These are phyloP conservation scores for Metschnikowia reukaufii DNA, from an alignment of 805 yeast genomes.

Conservation along the genomic window DNA sequence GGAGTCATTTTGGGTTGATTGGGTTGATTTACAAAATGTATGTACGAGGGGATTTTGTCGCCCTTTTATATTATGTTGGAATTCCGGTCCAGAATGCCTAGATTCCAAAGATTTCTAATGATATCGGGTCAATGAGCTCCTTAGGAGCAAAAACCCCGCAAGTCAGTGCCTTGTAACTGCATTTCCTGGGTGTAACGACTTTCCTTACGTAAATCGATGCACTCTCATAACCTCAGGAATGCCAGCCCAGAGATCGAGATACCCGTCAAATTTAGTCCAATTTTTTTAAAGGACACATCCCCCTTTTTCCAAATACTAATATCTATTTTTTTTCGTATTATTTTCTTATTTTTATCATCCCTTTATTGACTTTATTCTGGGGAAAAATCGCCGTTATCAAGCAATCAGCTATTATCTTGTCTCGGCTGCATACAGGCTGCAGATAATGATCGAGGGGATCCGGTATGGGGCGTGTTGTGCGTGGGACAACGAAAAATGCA, in stretches of 20 bases:
- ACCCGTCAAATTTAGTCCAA: too few relatives aligned
- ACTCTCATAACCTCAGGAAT: not conserved
- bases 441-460: not conserved
- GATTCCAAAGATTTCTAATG: not conserved
- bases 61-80: not conserved
- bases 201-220: not conserved
- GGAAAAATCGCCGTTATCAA: too few relatives aligned
- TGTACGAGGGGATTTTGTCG: not conserved
- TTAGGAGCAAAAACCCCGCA: conserved; percentile 9
- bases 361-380: not conserved
- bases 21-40: not conserved
- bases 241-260: not conserved
- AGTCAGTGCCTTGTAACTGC: conserved; percentile 10
- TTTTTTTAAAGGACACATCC: not conserved
- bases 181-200: conserved; percentile 11
- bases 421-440: not conserved
- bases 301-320: not conserved
- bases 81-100: too few relatives aligned
- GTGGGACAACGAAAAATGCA: not conserved
- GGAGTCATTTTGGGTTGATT: conserved; percentile 8
- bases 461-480: not conserved
- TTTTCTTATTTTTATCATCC: not conserved
- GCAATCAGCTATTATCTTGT: not conserved
- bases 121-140: not conserved
- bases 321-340: not conserved